Evolutionary conservation across 768 basidiomycete species (phyloP).

Genomic region (Collybia sordida): DNA sequence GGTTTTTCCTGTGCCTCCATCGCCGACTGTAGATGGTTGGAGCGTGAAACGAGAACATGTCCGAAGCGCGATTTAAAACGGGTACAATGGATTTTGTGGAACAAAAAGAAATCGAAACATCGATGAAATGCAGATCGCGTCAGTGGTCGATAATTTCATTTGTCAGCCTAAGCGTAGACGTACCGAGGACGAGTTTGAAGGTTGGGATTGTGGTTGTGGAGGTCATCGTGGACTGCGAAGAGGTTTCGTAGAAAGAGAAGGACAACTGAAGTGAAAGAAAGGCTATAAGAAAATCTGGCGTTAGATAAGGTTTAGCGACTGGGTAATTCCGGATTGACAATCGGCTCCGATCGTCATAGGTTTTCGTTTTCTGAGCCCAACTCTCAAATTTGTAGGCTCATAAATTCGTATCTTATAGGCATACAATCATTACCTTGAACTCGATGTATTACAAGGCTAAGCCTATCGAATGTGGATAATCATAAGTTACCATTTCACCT

Average conservation of each 20-base stretch:
- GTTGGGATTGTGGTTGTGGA: slow-evolving; percentile 62
- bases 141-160: slow-evolving; percentile 16
- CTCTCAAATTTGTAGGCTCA: too few relatives aligned
- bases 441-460: too few relatives aligned
- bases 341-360: slow-evolving; percentile 1
- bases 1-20: slow-evolving; percentile 97
- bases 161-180: slow-evolving; percentile 27
- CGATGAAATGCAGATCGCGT: slow-evolving; percentile 48
- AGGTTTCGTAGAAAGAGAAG: slow-evolving; percentile 15
- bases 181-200: slow-evolving; percentile 99
- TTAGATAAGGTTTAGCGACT: slow-evolving; percentile 43
- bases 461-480: too few relatives aligned
- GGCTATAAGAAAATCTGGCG: slow-evolving; percentile 29
- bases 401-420: too few relatives aligned
- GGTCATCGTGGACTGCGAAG: slow-evolving; percentile 15
- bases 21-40: slow-evolving; percentile 64
- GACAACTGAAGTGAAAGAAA: slow-evolving; percentile 20
- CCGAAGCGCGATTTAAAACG: slow-evolving; percentile 4
- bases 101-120: slow-evolving; percentile 37
- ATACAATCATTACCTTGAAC: too few relatives aligned
- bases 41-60: slow-evolving; percentile 19
- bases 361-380: not conserved
- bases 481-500: too few relatives aligned
- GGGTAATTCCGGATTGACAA: slow-evolving; percentile 32
- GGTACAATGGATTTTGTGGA: slow-evolving; percentile 12